Evolutionary conservation across 148 eudicot genomes (phyloP), one percentile per base, ranked within the genome.

Genomic region (Cornus controversa): DNA sequence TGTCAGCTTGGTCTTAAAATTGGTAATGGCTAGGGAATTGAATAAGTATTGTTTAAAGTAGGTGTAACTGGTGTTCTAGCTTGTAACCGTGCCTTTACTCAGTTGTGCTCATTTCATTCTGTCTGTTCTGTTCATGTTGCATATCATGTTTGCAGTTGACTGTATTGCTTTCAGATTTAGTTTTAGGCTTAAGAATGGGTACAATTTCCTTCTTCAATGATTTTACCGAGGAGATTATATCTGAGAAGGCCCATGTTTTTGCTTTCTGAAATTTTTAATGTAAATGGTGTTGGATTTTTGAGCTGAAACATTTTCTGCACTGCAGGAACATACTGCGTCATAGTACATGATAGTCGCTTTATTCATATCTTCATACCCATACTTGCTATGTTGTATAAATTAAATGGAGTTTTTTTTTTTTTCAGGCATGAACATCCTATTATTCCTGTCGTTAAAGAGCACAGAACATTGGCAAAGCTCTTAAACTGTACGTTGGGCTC

Each of bases 391-490:
- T n/a, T 9, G 20, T 71, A 62, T 16, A 53, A 26, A 26, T 70
- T 66, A 10, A 76, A 50, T 76, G 15, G 24, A 22, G 0, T 31
- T 31, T 31, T 0, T 53, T 81, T 40, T 66, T 73, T 54, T 84
- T 79, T 75, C 86, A 96, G 99, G 93, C 80, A 92, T 83, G 98
- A 92, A 79, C 99, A 96, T 84, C 99, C 97, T 34, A 91, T 96
- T n/a, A 82, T 96, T 84, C 93, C 95, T 50, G 84, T 96, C 72
- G 93, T 96, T 64, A 96, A 87, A 79, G 99, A 96, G 90, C 93
- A 96, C 79, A 88, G 99, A n/a, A 90, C 97, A 69, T 84, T 96
- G 86, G 92, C 97, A 72, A 93, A 96, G 79, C 91, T 96, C 42
- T 81, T 96, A 71, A 92, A 93, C 78, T 88, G 89, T 81, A 96